Evolutionary conservation across 768 basidiomycete genomes (phyloP), one percentile per base, ranked within the genome.

Genomic region (Chalciporus piperatus): DNA sequence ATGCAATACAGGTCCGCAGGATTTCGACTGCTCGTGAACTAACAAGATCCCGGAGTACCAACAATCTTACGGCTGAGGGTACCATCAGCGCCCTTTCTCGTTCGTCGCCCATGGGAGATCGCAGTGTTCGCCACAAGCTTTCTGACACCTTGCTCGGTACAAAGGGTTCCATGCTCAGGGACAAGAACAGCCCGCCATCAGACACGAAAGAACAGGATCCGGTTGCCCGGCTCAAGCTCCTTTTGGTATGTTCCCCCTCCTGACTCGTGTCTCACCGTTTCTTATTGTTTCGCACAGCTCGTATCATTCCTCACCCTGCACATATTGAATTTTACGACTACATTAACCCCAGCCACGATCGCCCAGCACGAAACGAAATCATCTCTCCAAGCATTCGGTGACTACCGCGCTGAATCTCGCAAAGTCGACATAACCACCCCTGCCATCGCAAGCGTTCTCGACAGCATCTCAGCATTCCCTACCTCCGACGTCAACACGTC

Each of bases 271-370:
- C 22, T 22, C 48, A 40, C 23, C 22, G 4, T 32, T 44, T 42
- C 44, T 52, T 42, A 52, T 32, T 41, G 10, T 43, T 35, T 41
- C 13, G 33, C 38, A 48, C 56, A 87, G 84, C 92, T 99, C 59
- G 85, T 85, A 16, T 86, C 94, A 3, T 99, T 98, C 81, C 77
- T 96, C 57, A 84, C 84, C 0, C 73, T 99, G 3, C 97, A 99
- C 59, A 82, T 94, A 48, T 80, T 97, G 55, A 98, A 98, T 75
- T 81, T 98, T 52, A 88, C 87, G 67, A 89, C 95, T 0, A 94
- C 97, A 0, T 81, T 99, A 44, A 87, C 94, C 0, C 79, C 84
- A 28, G 75, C 78, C n/a, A 67, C 81, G 51, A 58, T 82, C 69
- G 59, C 77, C 58, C 70, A 78, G 52, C 70, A 75, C 63, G 74